Conservation (phyloP, 306 rosid genomes). For the Luffa acutangula region DNA sequence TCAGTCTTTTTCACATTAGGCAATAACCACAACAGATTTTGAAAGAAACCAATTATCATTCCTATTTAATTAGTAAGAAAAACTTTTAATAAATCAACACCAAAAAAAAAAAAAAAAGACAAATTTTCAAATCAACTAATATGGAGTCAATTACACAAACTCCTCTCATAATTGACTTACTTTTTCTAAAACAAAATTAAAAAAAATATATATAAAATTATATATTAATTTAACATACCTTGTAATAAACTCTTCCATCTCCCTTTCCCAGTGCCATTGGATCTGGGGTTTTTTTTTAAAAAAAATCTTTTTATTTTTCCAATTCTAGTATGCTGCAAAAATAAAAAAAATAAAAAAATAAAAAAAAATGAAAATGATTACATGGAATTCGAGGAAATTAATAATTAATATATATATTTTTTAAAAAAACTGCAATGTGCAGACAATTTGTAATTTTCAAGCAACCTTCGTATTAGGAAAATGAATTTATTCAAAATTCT, state of each 20-base stretch:
- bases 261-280: conserved; percentile 3
- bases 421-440: neutral
- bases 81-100: neutral
- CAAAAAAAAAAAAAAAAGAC: neutral
- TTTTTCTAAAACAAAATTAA: neutral
- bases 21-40: neutral
- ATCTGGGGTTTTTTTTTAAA: neutral
- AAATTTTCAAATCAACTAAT: neutral
- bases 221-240: neutral
- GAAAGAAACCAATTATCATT: neutral
- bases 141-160: neutral
- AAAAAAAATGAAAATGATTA: neutral
- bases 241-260: neutral
- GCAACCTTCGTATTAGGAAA: neutral
- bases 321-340: neutral
- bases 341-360: neutral
- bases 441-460: neutral
- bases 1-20: neutral
- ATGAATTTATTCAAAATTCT: neutral
- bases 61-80: neutral
- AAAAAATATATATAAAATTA: neutral
- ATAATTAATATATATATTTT: neutral
- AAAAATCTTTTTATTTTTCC: neutral
- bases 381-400: neutral
- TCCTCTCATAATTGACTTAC: neutral